phyloP scores from a whole-genome alignment of 768 basidiomycete genomes.

The Tulasnella sp. region DNA sequence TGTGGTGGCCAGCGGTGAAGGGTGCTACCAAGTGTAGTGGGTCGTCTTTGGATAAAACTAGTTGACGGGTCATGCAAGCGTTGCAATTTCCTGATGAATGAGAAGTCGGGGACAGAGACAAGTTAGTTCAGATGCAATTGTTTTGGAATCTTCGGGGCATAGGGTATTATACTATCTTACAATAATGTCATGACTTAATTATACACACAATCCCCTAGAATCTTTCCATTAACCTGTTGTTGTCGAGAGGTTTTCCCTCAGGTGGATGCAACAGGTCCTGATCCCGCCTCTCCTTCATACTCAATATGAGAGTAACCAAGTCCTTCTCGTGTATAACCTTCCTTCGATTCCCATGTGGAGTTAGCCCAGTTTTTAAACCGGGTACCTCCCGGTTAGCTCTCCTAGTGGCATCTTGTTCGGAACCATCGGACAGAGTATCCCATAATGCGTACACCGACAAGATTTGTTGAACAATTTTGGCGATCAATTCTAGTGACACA shows the following conservation, averaged over 20 bases:
- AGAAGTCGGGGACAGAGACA: too few relatives aligned
- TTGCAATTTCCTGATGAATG: too few relatives aligned
- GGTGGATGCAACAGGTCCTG: slow-evolving; percentile 7
- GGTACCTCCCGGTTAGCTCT: slow-evolving; percentile 4
- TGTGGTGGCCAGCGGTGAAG: too few relatives aligned
- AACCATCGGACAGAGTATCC: slow-evolving; percentile 39
- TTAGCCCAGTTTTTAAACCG: slow-evolving; percentile 6
- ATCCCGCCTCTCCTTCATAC: slow-evolving; percentile 9
- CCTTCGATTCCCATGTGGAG: slow-evolving; percentile 5
- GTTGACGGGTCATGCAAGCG: too few relatives aligned
- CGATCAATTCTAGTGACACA: slow-evolving; percentile 67
- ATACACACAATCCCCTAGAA: not conserved
- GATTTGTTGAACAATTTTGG: slow-evolving; percentile 83
- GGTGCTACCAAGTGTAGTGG: too few relatives aligned
- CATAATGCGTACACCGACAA: slow-evolving; percentile 80
- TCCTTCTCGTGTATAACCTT: slow-evolving; percentile 6
- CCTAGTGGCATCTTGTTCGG: slow-evolving; percentile 42
- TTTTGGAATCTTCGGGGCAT: too few relatives aligned
- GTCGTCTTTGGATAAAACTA: too few relatives aligned
- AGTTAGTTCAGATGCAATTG: too few relatives aligned
- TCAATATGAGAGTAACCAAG: slow-evolving; percentile 2
- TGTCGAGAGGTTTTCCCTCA: not conserved
- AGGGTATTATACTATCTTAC: too few relatives aligned
- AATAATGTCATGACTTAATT: too few relatives aligned
- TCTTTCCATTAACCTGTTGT: slow-evolving; percentile 10